Base-by-base conservation (phyloP, 192 early-diverging fungal species). In the Backusella luteola region DNA sequence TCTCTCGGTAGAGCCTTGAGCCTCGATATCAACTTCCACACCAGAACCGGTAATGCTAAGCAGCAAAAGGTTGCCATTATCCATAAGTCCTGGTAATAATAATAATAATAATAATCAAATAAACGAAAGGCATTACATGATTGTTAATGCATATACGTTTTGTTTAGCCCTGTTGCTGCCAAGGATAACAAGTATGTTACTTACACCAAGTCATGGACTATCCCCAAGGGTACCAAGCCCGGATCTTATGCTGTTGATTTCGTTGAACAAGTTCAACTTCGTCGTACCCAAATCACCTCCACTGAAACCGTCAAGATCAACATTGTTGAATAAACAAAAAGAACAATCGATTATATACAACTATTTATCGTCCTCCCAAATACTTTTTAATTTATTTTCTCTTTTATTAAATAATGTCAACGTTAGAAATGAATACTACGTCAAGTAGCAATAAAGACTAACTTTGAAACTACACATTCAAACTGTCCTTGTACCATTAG, bases 241-340 rank as follows among this genome's bases (percentile, higher is more conserved):
- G 80, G 80, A 1, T 81, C 80, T 21, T 81, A 81, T 69, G 80
- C 80, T 34, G 52, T 81, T 71, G 73, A 75, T n/a, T 77, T 81
- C 52, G 36, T 75, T 46, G 52, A 73, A 35, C 9, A 38, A 21
- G 78, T 79, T 29, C 78, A 79, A 35, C 59, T 79, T 41, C 78
- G 78, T 52, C 73, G 73, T 71, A 49, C 49, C 17, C 44, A 59
- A 70, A 74, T 81, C 4, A 70, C 67, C 8, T 71, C 69, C 29
- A 72, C 73, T 12, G 80, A 81, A 70, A 78, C 76, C 14, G 73
- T 81, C 46, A 81, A 81, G 38, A 69, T 81, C 34, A 71, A 74
- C 38, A 59, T 81, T 66, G 53, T 81, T 72, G 78, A 79, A 67
- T 79, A 75, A 71, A 49, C 26, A 26, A 49, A 49, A 49, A n/a